Base-by-base conservation (phyloP, 352 stramenopile species). In the Pythium diclinum region DNA sequence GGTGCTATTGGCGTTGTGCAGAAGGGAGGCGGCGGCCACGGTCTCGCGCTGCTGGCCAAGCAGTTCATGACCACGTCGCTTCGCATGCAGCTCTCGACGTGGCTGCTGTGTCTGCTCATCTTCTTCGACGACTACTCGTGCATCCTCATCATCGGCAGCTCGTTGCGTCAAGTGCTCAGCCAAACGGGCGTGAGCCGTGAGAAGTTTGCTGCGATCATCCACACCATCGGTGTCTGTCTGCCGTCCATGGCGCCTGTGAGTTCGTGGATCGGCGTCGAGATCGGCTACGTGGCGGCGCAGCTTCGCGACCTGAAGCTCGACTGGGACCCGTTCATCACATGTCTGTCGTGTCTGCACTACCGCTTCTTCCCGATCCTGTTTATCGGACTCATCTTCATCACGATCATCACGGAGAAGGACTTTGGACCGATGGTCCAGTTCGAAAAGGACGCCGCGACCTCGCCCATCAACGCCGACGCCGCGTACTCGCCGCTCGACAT, bases 111-210 rank as follows among this genome's bases (percentile, higher is more conserved):
- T 53, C 68, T 92, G 54, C 71, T 94, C 59, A 94, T 96, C 68
- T 97, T 97, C 78, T 97, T 97, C 63, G 90, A 97, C 67, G 90
- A 97, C 73, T 97, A 96, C 75, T 95, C 88, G 65, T 95, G 83
- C 65, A 96, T 96, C 49, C 69, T 97, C 17, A 96, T 97, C 72
- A 85, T 96, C 48, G 90, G 90, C 58, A 95, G 85, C 71, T 93
- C 87, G 56, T 73, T 94, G 52, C 85, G 85, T 30, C 84, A 89
- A 63, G 85, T 94, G 38, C 59, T 95, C 40, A 90, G 81, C 58
- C 74, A 93, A 58, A 94, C 84, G 1, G 83, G 88, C 42, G 87
- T 96, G 51, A 94, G 84, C 58, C 79, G 78, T 17, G 88, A 95
- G 55, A 97, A 97, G 59, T 96, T 96, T 59, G 88, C 89, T 10